phyloP scores from a whole-genome alignment of 2,329 filamentous ascomycete genomes.

The Monilinia vaccinii-corymbosi region DNA sequence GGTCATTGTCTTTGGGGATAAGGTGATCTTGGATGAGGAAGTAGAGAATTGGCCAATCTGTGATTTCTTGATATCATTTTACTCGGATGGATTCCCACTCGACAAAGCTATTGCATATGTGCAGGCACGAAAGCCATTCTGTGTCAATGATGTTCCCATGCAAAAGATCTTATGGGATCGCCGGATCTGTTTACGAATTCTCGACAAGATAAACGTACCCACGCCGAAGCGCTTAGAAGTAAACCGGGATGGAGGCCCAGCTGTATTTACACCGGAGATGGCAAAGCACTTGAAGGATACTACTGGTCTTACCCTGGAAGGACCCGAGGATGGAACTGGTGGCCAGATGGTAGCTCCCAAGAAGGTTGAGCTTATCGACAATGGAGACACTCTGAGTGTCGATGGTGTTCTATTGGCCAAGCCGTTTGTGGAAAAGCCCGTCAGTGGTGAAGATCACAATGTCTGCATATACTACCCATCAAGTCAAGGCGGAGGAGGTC shows the following conservation, averaged over 20 bases:
- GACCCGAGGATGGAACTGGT: slow-evolving; percentile 57
- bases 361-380: slow-evolving; percentile 77
- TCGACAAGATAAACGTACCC: slow-evolving; percentile 82
- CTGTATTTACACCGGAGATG: slow-evolving; percentile 67
- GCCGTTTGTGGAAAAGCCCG: slow-evolving; percentile 96
- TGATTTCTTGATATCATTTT: slow-evolving; percentile 96
- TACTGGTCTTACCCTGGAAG: slow-evolving; percentile 67
- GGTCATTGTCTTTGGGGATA: slow-evolving; percentile 95
- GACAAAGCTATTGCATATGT: slow-evolving; percentile 97
- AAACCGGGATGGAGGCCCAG: slow-evolving; percentile 84
- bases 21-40: slow-evolving; percentile 94
- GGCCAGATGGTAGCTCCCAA: slow-evolving; percentile 42
- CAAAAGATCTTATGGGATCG: slow-evolving; percentile 96
- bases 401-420: slow-evolving; percentile 77
- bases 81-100: slow-evolving; percentile 92
- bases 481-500: slow-evolving; percentile 76
- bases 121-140: slow-evolving; percentile 87
- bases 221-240: slow-evolving; percentile 86
- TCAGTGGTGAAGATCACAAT: slow-evolving; percentile 97
- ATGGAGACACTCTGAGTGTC: slow-evolving; percentile 79
- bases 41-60: slow-evolving; percentile 90
- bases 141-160: slow-evolving; percentile 96
- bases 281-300: slow-evolving; percentile 71
- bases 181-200: slow-evolving; percentile 74
- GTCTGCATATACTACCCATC: slow-evolving; percentile 96